These are phyloP conservation scores for Fusarium chlamydosporum DNA, from an alignment of 2,329 filamentous ascomycete species.

Conservation along the genomic window DNA sequence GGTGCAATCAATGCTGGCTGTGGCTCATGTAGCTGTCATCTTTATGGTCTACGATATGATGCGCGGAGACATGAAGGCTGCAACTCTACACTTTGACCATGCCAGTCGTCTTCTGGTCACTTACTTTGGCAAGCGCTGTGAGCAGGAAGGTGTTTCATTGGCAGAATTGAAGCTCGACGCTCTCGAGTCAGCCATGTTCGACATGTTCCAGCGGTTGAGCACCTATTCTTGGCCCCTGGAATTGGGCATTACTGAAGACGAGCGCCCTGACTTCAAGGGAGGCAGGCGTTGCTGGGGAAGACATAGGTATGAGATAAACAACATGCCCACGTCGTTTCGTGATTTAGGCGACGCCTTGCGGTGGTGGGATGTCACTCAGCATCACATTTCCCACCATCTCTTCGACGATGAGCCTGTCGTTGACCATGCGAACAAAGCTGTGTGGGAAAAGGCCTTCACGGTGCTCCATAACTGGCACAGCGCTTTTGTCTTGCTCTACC, in stretches of 20 bases:
- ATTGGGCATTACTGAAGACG: conserved; percentile 22
- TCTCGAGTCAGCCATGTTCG: conserved; percentile 37
- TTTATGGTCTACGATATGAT: conserved; percentile 46
- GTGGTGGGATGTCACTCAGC: conserved; percentile 44
- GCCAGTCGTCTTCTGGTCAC: conserved; percentile 37
- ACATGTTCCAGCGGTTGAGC: conserved; percentile 44
- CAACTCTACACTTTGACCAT: conserved; percentile 41
- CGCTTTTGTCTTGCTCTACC: conserved; percentile 33
- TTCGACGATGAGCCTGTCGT: background rate
- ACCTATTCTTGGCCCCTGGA: conserved; percentile 44
- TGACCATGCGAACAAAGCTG: background rate
- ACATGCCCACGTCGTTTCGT: conserved; percentile 37
- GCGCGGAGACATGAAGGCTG: conserved; percentile 37
- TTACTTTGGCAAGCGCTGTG: conserved; percentile 37
- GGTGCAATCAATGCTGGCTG: background rate
- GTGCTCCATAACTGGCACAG: conserved; percentile 38
- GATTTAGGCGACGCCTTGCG: conserved; percentile 34
- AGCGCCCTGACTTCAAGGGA: conserved; percentile 4
- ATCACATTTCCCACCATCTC: conserved; percentile 28
- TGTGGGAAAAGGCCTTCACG: conserved; percentile 29
- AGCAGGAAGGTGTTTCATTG: conserved; percentile 31
- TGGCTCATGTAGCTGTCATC: conserved; percentile 42
- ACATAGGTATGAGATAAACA: conserved; percentile 28
- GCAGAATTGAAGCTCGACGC: conserved; percentile 29
- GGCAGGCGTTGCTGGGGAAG: conserved; percentile 10